These are phyloP conservation scores for Coelastrella sp. DNA, from an alignment of 139 green algal species.

Conservation along the genomic window DNA sequence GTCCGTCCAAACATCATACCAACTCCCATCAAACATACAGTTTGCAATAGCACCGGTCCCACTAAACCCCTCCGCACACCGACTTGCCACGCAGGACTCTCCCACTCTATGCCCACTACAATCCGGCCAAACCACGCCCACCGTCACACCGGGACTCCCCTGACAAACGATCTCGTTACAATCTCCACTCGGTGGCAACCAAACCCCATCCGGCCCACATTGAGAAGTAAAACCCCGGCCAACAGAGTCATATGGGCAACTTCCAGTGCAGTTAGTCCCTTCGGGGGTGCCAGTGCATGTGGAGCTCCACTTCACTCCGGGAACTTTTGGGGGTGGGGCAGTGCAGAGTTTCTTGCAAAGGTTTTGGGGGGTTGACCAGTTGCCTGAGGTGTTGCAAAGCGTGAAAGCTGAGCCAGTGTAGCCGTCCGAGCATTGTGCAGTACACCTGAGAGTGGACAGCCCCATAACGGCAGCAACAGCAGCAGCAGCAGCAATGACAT, in stretches of 20 bases:
- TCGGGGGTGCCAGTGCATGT: not conserved
- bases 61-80: not conserved
- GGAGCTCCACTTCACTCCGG: not conserved
- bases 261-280: not conserved
- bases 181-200: constrained; percentile 58
- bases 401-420: not conserved
- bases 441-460: not conserved
- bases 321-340: not conserved
- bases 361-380: not conserved
- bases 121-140: not conserved
- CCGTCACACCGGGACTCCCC: constrained; percentile 58
- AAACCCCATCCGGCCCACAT: not conserved
- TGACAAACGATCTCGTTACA: constrained; percentile 81
- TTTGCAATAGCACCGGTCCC: not conserved
- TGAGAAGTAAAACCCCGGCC: not conserved
- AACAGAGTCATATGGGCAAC: not conserved
- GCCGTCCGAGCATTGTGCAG: not conserved
- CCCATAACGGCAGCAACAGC: constrained; percentile 12
- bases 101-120: not conserved
- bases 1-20: constrained; percentile 16
- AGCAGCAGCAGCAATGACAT: not conserved
- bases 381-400: not conserved
- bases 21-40: constrained; percentile 15
- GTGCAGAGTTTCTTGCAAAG: not conserved
- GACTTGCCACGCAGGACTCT: not conserved